These are phyloP conservation scores for Crepidotus variabilis DNA, from an alignment of 768 basidiomycete genomes.

Conservation along the genomic window DNA sequence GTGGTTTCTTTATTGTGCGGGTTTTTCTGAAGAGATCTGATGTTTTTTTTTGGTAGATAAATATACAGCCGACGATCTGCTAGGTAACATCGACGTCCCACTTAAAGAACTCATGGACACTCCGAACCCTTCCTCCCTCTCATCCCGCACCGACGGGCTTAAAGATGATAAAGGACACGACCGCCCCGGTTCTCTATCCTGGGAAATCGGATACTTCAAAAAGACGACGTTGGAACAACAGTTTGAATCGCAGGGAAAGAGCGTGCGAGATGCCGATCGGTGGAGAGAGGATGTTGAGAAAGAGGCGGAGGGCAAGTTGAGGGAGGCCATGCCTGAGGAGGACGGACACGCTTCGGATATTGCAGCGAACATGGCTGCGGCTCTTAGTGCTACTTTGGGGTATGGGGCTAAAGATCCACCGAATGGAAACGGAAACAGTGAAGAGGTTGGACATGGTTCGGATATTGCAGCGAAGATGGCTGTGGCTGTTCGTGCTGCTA, in stretches of 20 bases:
- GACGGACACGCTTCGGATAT: not conserved
- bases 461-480: not conserved
- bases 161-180: conserved; percentile 25
- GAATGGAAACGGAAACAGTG: too few species aligned
- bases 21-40: not conserved
- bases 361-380: not conserved
- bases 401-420: too few species aligned
- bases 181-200: conserved; percentile 37
- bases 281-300: conserved; percentile 34
- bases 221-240: conserved; percentile 43
- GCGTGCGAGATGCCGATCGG: conserved; percentile 24
- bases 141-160: conserved; percentile 38
- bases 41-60: conserved; percentile 24
- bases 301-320: conserved; percentile 47
- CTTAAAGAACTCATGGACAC: conserved; percentile 29
- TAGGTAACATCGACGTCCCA: conserved; percentile 44
- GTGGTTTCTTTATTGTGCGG: conserved; percentile 4
- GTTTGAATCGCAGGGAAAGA: conserved; percentile 22
- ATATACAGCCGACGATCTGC: conserved; percentile 43
- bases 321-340: conserved; percentile 26
- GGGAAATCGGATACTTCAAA: conserved; percentile 49
- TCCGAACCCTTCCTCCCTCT: not conserved
- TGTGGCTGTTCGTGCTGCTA: not conserved
- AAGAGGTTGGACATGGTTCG: conserved; percentile 1
- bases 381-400: not conserved